Evolutionary conservation across 2,329 filamentous ascomycete species (phyloP).

Genomic region (Fusarium floridanum): DNA sequence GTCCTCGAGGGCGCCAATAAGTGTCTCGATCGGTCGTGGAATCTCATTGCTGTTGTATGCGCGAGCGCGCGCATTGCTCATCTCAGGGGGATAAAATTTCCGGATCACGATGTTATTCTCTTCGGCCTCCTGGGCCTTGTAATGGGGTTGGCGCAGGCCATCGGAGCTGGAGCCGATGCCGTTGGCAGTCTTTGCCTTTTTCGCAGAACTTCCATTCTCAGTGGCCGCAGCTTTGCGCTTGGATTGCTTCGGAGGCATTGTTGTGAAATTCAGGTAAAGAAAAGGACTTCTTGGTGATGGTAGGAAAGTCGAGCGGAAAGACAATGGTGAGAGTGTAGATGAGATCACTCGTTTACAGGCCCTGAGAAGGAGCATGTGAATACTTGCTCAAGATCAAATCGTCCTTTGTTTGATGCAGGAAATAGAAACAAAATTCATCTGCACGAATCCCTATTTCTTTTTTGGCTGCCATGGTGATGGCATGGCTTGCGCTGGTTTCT

Average conservation of each 20-base stretch:
- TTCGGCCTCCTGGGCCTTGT: slow-evolving; percentile 60
- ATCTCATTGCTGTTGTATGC: slow-evolving; percentile 80
- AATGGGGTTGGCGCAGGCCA: slow-evolving; percentile 60
- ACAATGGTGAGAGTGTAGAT: background rate
- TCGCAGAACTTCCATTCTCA: slow-evolving; percentile 38
- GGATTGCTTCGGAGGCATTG: slow-evolving; percentile 46
- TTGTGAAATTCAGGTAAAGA: slow-evolving; percentile 19
- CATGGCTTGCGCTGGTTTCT: slow-evolving; percentile 34
- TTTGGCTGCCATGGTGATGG: slow-evolving; percentile 37
- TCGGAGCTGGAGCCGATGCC: slow-evolving; percentile 42
- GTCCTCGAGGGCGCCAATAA: slow-evolving; percentile 71
- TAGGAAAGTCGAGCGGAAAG: background rate
- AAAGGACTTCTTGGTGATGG: background rate
- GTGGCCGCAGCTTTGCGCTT: slow-evolving; percentile 48
- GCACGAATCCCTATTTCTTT: slow-evolving; percentile 11
- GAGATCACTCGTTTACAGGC: background rate
- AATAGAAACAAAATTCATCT: background rate
- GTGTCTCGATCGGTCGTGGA: slow-evolving; percentile 78
- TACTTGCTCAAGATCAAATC: background rate
- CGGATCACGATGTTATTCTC: slow-evolving; percentile 74
- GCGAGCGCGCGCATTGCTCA: slow-evolving; percentile 82
- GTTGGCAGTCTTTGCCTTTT: slow-evolving; percentile 52
- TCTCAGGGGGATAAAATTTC: slow-evolving; percentile 86
- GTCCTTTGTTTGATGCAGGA: background rate
- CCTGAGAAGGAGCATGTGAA: slow-evolving; percentile 15